These are phyloP conservation scores for Cinnamomum chago DNA, from an alignment of 164 flowering plant genomes.

Conservation along the genomic window DNA sequence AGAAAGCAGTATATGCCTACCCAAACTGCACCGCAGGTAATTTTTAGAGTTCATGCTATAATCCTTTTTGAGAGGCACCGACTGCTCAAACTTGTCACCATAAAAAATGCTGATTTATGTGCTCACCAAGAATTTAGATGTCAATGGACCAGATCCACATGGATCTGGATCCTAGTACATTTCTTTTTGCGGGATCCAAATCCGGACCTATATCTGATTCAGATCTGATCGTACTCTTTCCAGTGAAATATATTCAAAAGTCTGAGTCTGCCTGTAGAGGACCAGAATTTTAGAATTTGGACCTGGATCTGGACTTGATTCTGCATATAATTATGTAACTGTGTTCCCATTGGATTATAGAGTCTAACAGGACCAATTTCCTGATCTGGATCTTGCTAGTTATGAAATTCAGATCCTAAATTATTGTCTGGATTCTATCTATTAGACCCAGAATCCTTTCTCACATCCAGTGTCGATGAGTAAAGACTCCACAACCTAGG, in stretches of 20 bases:
- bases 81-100: background rate
- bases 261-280: background rate
- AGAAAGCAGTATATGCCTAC: conserved; percentile 28
- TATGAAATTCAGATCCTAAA: too few species aligned
- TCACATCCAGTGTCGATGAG: too few species aligned
- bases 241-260: background rate
- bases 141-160: background rate
- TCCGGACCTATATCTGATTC: too few species aligned
- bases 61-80: background rate
- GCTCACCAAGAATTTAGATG: background rate
- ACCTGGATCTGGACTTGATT: background rate
- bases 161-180: background rate
- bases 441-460: too few species aligned
- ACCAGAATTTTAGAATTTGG: background rate
- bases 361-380: background rate
- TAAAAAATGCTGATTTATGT: background rate
- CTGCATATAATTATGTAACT: background rate
- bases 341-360: too few species aligned
- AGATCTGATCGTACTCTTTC: background rate
- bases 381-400: too few species aligned
- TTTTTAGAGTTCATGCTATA: background rate
- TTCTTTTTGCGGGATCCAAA: background rate
- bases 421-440: too few species aligned
- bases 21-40: conserved; percentile 24
- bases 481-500: too few species aligned